Base-by-base conservation (phyloP, 2,329 filamentous ascomycete genomes). In the Epichloe aotearoae region DNA sequence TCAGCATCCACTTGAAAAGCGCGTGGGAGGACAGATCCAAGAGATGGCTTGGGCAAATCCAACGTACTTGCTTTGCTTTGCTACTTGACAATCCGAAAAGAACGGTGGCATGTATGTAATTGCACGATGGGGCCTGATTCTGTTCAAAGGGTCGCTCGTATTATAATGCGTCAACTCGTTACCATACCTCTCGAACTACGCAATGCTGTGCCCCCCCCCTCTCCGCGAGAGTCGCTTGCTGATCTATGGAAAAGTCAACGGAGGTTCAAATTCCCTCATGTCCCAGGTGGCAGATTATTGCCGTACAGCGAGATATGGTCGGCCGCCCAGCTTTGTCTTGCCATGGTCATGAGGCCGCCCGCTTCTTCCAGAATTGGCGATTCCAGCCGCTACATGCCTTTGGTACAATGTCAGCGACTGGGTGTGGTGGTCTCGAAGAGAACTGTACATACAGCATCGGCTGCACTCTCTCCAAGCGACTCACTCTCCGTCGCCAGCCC, bases 141-240 rank as follows among this genome's bases (percentile, higher is more conserved):
- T n/a, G 5, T 34, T 12, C 26, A 44, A 30, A 44, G 7, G 83
- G 84, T 19, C 85, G 72, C 23, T 69, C 68, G 61, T 88, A 89
- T 57, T 87, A 80, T 50, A 89, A 65, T 12, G 73, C 67, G 47
- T 76, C 69, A 5, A 88, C 84, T 36, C 85, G 73, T 56, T 75
- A 76, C 85, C 86, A 89, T 1, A 86, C 81, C 59, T 87, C 84
- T 42, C 84, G 71, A 2, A 87, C 82, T 0, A 82, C 77, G 52
- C 85, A 71, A 57, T 88, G 83, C 58, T 89, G 86, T 8, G 75
- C 72, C 59, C 84, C 2, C 79, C 82, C 60, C 88, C 20, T 1
- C 84, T 64, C 74, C 3, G 19, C 68, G 62, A 2, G 19, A 80
- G 71, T 0, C 82, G 7, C 47, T 83, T 37, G 83, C 84, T 4